Evolutionary conservation across 345 rosid genomes (phyloP), one percentile per base, ranked within the genome.

Genomic region (Lumnitzera littorea): DNA sequence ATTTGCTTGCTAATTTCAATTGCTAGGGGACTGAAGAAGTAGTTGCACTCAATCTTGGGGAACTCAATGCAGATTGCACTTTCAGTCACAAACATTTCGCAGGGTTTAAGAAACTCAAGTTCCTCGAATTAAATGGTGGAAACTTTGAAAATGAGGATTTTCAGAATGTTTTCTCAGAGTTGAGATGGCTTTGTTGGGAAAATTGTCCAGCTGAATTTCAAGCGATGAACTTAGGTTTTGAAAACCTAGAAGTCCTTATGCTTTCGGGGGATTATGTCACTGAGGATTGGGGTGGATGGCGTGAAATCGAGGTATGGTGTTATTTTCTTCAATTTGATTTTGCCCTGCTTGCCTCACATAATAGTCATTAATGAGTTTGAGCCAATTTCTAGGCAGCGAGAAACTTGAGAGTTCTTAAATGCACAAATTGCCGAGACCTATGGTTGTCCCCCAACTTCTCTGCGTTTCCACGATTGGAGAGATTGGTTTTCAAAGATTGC

Each of bases 1-100:
- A 6, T 48, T 2, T 55, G 8, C 24, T 60, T 24, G 14, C n/a
- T 14, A 15, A 24, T 24, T 25, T 31, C 17, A 51, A 14, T 15
- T 54, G 13, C 36, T 53, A 15, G 78, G 74, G 74, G 6, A 69
- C 68, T n/a, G 61, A 54, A 54, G 25, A 55, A 25, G 60, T 74
- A 51, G 62, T 56, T 29, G 69, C 74, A 13, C 73, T 74, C 16
- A 47, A 25, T 29, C 16, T 74, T 11, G 15, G 49, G 50, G 1
- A 15, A 11, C 29, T 23, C 1, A 36, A 6, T n/a, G 15, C 1
- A 16, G 20, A 58, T 11, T 0, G 16, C 5, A 1, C 24, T 4
- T 62, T 63, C 8, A 57, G n/a, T 41, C 20, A 50, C 12, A 14
- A 66, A 55, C 36, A 67, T 46, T 66, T 74, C 60, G 51, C 51